Base-by-base conservation (phyloP, 2,329 filamentous ascomycete genomes). In the Neonectria magnoliae region DNA sequence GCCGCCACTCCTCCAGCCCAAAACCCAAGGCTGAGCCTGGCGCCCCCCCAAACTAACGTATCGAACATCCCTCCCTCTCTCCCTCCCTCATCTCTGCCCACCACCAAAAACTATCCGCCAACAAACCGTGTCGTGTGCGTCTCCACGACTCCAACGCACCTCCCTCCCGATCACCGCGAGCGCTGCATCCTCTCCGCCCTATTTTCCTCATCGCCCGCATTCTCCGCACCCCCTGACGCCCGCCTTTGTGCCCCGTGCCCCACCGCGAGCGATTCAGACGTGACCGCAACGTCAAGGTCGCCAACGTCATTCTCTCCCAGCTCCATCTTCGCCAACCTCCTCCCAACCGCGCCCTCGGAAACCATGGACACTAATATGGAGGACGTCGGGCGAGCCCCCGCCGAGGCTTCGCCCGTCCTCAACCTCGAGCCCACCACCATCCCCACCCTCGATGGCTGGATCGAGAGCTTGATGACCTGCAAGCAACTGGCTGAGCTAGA, bases 291-390 rank as follows among this genome's bases (percentile, higher is more conserved):
- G 74, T 75, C 73, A 75, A 73, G 62, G 71, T 68, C 60, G 60
- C 65, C 65, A 68, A 70, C 72, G 66, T 75, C 72, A 73, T 75
- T 67, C 29, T 68, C 64, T 62, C 68, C 66, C 68, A 66, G 62
- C 59, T 60, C 62, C 56, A 51, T 52, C 67, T 66, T 67, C 57
- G 54, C 58, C 62, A 65, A 67, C 62, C 57, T 59, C 65, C 60
- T 69, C 63, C 41, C 60, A 60, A 18, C 60, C 66, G 45, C 64
- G 57, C 63, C 57, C 65, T 65, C 68, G 67, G 25, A 25, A 64
- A 64, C 65, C 68, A 97, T 98, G 94, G 95, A 99, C 82, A 97
- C 94, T 78, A 97, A 97, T 82, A 99, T 99, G 96, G 95, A 98
- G 85, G 96, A 99, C 80, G 94, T 97, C 75, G 92, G 91, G 77